phyloP scores from a whole-genome alignment of 768 basidiomycete species.

The Kwoniella heveanensis region DNA sequence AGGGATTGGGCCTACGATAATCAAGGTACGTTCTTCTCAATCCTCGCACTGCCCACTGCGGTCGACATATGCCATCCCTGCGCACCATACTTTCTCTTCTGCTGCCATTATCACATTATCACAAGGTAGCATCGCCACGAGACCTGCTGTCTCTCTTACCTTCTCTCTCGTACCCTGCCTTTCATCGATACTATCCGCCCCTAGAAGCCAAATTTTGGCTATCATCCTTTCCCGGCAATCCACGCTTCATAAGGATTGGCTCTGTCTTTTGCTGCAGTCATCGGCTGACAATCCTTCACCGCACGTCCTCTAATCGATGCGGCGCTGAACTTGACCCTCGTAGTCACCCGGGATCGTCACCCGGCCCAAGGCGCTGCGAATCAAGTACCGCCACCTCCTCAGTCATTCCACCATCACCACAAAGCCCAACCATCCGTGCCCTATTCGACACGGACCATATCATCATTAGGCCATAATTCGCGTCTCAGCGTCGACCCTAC shows the following conservation, averaged over 20 bases:
- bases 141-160: too few relatives aligned
- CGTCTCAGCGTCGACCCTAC: slow-evolving; percentile 7
- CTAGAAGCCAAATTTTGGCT: neutral
- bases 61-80: neutral
- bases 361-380: neutral
- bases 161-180: slow-evolving; percentile 1
- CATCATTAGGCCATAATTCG: slow-evolving; percentile 7
- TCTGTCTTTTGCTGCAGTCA: neutral
- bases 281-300: neutral
- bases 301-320: neutral
- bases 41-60: neutral
- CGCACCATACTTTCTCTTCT: neutral
- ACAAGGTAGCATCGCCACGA: too few relatives aligned
- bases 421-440: slow-evolving; percentile 35
- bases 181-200: slow-evolving; percentile 11
- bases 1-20: slow-evolving; percentile 25
- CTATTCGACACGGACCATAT: slow-evolving; percentile 30
- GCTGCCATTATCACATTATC: neutral
- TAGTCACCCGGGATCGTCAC: slow-evolving; percentile 15
- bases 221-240: neutral
- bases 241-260: neutral
- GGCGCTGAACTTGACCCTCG: neutral
- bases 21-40: slow-evolving; percentile 16
- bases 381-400: slow-evolving; percentile 1
- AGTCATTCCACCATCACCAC: slow-evolving; percentile 16